A percentile compares a stretch with the other conserved stretches of the same genome.
These are phyloP conservation scores for Ustilago xerochloae DNA, from an alignment of 1,284 basidiomycete species.

Conservation along the genomic window DNA sequence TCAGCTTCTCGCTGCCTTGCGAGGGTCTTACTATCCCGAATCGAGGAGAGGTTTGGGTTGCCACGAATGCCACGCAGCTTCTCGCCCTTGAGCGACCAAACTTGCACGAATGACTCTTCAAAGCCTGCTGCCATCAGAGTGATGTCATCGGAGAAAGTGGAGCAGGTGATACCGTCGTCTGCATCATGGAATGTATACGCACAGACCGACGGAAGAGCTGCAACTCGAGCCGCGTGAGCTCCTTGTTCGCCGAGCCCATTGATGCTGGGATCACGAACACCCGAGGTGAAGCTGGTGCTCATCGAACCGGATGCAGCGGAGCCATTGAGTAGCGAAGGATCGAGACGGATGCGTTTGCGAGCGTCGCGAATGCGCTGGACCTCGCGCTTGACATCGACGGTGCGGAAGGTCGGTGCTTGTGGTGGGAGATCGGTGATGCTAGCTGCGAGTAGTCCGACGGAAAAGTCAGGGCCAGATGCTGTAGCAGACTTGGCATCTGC, in stretches of 20 bases:
- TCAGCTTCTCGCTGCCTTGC: constrained; percentile 50
- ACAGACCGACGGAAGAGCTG: constrained; percentile 65
- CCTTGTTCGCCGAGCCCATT: constrained; percentile 56
- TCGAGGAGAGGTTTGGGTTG: constrained; percentile 77
- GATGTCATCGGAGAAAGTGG: constrained; percentile 88
- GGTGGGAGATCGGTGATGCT: constrained; percentile 81
- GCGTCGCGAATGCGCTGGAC: constrained; percentile 89
- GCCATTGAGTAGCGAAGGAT: constrained; percentile 36
- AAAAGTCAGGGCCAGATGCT: constrained; percentile 30
- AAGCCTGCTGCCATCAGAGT: constrained; percentile 97
- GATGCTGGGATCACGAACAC: constrained; percentile 50
- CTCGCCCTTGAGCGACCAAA: constrained; percentile 96
- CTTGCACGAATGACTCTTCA: constrained; percentile 90
- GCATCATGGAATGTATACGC: constrained; percentile 67
- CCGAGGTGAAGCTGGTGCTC: constrained; percentile 34
- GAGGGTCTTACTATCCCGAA: constrained; percentile 73
- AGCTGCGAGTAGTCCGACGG: constrained; percentile 71
- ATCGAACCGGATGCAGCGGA: constrained; percentile 9
- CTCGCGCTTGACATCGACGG: constrained; percentile 88
- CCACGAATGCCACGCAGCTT: constrained; percentile 81
- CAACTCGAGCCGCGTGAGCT: constrained; percentile 53
- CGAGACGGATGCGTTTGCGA: constrained; percentile 66
- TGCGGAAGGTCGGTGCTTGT: constrained; percentile 80
- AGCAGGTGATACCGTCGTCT: constrained; percentile 76
- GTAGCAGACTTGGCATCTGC: not conserved